These are phyloP conservation scores for Vigna angularis DNA, from an alignment of 306 rosid species.

Conservation along the genomic window DNA sequence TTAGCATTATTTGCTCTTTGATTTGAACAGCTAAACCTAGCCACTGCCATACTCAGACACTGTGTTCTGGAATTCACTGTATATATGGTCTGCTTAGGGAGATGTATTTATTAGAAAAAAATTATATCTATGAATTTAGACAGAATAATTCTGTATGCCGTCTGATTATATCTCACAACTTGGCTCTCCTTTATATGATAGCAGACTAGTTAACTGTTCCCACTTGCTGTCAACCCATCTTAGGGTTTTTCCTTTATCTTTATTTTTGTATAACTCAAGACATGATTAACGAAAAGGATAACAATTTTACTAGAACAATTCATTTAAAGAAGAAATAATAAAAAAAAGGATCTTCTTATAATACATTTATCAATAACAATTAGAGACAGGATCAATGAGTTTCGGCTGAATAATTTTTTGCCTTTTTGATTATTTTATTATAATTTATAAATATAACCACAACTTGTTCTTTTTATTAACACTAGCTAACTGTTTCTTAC, in stretches of 20 bases:
- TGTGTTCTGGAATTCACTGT: background rate
- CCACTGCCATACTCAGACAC: background rate
- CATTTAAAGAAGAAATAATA: background rate
- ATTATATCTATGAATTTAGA: background rate
- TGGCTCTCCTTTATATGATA: background rate
- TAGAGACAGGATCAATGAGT: background rate
- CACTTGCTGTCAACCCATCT: background rate
- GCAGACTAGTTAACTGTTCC: background rate
- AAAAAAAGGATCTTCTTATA: background rate
- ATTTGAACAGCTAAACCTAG: background rate
- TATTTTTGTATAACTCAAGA: no score
- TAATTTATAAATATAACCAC: background rate
- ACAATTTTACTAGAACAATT: no score
- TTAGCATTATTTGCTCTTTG: background rate
- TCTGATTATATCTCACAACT: background rate
- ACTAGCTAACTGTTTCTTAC: background rate
- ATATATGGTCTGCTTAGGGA: no score
- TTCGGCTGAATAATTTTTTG: background rate
- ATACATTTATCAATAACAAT: background rate
- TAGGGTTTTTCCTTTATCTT: no score
- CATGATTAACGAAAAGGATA: no score
- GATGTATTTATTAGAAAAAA: background rate
- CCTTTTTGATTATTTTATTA: background rate
- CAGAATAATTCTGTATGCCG: background rate
- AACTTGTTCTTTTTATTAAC: background rate